phyloP scores from a whole-genome alignment of 441 rosid species.

The Brassica balearica region DNA sequence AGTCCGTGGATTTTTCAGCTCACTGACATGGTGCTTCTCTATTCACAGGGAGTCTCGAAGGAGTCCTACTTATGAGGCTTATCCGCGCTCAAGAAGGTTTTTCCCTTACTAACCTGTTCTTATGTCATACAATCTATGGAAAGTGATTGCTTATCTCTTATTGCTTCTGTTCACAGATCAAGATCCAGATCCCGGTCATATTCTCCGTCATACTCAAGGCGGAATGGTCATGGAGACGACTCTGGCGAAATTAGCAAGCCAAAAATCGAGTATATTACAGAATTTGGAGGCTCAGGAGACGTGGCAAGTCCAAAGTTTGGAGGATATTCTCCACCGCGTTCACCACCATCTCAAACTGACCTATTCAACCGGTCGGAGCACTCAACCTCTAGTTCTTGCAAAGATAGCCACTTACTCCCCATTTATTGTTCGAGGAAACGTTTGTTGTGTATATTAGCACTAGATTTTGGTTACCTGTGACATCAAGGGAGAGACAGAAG shows the following conservation, averaged over 20 bases:
- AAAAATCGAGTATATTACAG: slow-evolving; percentile 90
- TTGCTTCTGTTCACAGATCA: slow-evolving; percentile 50
- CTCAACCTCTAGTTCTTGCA: slow-evolving; percentile 96
- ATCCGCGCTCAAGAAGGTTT: slow-evolving; percentile 84
- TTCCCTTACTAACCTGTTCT: slow-evolving; percentile 18
- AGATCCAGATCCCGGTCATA: slow-evolving; percentile 86
- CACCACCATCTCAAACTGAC: slow-evolving; percentile 82
- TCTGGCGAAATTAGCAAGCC: slow-evolving; percentile 73
- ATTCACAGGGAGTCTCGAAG: slow-evolving; percentile 76
- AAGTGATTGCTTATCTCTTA: slow-evolving; percentile 15
- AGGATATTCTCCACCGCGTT: slow-evolving; percentile 90
- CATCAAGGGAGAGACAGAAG: slow-evolving; percentile 62
- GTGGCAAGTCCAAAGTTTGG: slow-evolving; percentile 65
- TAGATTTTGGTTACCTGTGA: slow-evolving; percentile 65
- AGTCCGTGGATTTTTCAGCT: not conserved
- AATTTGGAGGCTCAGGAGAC: slow-evolving; percentile 87
- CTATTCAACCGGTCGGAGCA: slow-evolving; percentile 96
- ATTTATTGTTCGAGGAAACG: slow-evolving; percentile 69
- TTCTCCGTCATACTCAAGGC: slow-evolving; percentile 81
- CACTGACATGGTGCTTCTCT: slow-evolving; percentile 20
- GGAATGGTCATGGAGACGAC: slow-evolving; percentile 61
- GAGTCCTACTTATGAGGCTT: slow-evolving; percentile 98
- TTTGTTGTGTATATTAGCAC: slow-evolving; percentile 50
- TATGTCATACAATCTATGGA: not conserved
- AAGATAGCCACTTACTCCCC: slow-evolving; percentile 81